Percentiles rank a stretch among this genome's conserved stretches.
Conservation (phyloP, 1,284 basidiomycete genomes). For the Peniophora sp. region DNA sequence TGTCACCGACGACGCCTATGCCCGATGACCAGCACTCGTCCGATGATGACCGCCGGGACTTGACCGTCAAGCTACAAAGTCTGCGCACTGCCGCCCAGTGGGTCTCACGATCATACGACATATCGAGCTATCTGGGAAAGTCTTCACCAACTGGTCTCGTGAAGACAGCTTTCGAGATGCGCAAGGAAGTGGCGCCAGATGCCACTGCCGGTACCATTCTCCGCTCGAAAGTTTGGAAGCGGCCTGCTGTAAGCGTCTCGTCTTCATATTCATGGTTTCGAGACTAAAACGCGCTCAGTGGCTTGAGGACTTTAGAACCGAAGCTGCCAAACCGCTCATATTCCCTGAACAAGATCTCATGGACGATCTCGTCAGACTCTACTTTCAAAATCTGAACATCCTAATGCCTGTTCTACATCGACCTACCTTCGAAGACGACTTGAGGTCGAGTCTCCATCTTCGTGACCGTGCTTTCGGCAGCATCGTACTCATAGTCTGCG, state of each 20-base stretch:
- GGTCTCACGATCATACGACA: no score
- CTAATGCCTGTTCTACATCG: conserved; percentile 72
- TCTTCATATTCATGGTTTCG: no score
- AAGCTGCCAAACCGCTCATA: conserved; percentile 15
- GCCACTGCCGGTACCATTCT: background rate
- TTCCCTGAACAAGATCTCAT: conserved; percentile 62
- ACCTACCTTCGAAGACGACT: conserved; percentile 56
- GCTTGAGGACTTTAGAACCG: background rate
- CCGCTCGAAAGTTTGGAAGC: background rate
- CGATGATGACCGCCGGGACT: background rate
- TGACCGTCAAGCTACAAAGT: conserved; percentile 14
- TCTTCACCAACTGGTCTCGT: conserved; percentile 63
- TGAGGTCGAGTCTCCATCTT: conserved; percentile 48
- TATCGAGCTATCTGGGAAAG: conserved; percentile 56
- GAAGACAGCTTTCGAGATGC: conserved; percentile 59
- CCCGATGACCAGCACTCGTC: background rate
- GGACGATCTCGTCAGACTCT: conserved; percentile 51
- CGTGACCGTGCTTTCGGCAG: conserved; percentile 56
- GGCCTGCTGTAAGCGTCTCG: background rate
- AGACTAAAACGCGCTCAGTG: no score
- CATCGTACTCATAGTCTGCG: conserved; percentile 67
- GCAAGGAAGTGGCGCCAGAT: conserved; percentile 17
- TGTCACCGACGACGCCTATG: background rate
- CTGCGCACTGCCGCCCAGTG: conserved; percentile 13
- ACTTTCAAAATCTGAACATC: conserved; percentile 55